Base-by-base conservation (phyloP, 148 eudicot species). In the Rhododendron molle region DNA sequence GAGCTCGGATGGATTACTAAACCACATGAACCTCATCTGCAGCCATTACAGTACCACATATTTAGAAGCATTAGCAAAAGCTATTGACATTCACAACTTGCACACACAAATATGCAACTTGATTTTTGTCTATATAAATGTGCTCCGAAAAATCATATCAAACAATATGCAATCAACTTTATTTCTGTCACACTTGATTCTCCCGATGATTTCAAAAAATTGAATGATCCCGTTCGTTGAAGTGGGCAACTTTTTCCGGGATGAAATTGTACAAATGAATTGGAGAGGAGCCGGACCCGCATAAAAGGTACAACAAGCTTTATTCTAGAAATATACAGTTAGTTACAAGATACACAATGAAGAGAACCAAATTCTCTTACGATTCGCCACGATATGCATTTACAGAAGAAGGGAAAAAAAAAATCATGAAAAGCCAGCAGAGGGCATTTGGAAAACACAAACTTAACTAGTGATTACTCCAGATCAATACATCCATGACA, bases 401-500 rank as follows among this genome's bases (percentile, higher is more conserved):
- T 1, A 21, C 15, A 44, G 23, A 26, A 44, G 14, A 78, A 78
- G 13, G n/a, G n/a, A n/a, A n/a, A 10, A 47, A 6, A 44, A 43
- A 43, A 47, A 46, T 46, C 18, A 50, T 20, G 76, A 4, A 67
- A 21, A 60, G 20, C 26, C 54, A 47, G 43, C 40, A 65, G 1
- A 40, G 14, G 84, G 26, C 43, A 69, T 72, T 46, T 18, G 43
- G 20, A 34, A 71, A 67, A 67, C 72, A 67, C 72, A 67, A 67
- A 67, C 72, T 26, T 67, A n/a, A 0, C 43, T 4, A 9, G 21
- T 23, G 3, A 72, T 72, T 38, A 2, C 78, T 74, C 26, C 46
- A 65, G 74, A 78, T 93, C 87, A 96, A 87, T 87, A 90, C 96
- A 96, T 94, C 99, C 99, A 94, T 21, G 98, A 93, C 80, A 96